phyloP scores from a whole-genome alignment of 2,329 filamentous ascomycete genomes.

The Camillea tinctor region DNA sequence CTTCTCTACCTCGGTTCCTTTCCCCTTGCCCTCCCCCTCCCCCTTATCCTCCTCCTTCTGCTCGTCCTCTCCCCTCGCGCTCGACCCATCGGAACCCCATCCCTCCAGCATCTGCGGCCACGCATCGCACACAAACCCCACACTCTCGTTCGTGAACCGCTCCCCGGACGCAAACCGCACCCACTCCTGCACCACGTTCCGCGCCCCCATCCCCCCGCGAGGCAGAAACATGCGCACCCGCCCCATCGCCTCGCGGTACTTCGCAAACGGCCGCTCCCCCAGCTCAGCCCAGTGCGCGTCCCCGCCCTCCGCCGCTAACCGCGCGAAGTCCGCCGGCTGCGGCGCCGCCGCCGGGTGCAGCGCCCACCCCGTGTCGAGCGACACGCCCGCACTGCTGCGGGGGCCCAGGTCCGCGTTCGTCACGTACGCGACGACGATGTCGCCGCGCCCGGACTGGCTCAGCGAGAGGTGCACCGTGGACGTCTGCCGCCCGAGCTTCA shows the following conservation, averaged over 20 bases:
- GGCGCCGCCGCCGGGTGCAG: conserved; percentile 37
- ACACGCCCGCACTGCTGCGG: conserved; percentile 59
- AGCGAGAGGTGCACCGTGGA: conserved; percentile 34
- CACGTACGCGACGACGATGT: conserved; percentile 59
- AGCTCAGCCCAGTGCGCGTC: conserved; percentile 24
- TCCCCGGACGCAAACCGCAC: conserved; percentile 29
- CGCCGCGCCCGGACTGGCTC: conserved; percentile 47
- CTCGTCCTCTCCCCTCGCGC: not conserved
- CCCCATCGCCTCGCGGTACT: conserved; percentile 26
- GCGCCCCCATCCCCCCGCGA: conserved; percentile 18
- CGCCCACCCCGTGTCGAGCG: conserved; percentile 49
- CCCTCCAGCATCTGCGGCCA: conserved; percentile 30
- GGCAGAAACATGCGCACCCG: conserved; percentile 25
- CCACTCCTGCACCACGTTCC: conserved; percentile 31
- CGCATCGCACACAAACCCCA: conserved; percentile 31
- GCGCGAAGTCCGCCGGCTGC: conserved; percentile 17
- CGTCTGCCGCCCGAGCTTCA: conserved; percentile 35
- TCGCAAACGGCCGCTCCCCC: conserved; percentile 19
- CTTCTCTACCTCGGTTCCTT: not conserved
- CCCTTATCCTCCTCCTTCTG: not conserved
- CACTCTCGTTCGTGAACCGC: conserved; percentile 23
- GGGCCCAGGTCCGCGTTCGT: conserved; percentile 61
- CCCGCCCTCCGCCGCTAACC: conserved; percentile 25
- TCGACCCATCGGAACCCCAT: conserved; percentile 10
- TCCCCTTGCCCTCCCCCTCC: not conserved